phyloP scores from a whole-genome alignment of 768 basidiomycete species.

The Mrakia gelida region DNA sequence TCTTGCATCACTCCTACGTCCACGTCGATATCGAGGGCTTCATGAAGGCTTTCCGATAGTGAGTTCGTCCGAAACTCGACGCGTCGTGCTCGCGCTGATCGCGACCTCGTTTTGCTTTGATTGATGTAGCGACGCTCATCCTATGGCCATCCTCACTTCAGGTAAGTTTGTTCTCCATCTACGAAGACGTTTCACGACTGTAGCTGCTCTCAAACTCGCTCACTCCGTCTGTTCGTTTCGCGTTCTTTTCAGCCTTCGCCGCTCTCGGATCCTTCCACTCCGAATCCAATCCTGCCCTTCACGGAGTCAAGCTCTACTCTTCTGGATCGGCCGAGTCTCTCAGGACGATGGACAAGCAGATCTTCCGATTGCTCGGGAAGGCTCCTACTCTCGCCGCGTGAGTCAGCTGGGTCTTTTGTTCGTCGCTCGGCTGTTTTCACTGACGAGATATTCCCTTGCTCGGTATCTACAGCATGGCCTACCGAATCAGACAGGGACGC shows the following conservation, averaged over 20 bases:
- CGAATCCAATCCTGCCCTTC: slow-evolving; percentile 71
- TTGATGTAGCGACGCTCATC: slow-evolving; percentile 21
- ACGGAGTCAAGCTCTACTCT: slow-evolving; percentile 53
- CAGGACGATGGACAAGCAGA: slow-evolving; percentile 84
- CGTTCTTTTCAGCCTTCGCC: slow-evolving; percentile 56
- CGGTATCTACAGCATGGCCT: slow-evolving; percentile 65
- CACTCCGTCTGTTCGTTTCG: no score
- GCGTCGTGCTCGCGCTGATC: background rate
- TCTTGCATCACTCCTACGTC: slow-evolving; percentile 80
- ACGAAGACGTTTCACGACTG: background rate
- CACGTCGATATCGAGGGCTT: slow-evolving; percentile 61
- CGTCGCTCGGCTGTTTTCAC: background rate
- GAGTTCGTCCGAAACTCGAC: background rate
- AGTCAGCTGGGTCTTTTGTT: background rate
- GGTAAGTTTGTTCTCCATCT: background rate
- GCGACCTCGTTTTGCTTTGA: background rate
- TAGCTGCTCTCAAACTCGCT: background rate
- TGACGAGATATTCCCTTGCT: background rate
- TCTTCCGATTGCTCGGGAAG: slow-evolving; percentile 28
- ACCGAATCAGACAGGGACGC: slow-evolving; percentile 83
- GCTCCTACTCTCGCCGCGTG: slow-evolving; percentile 30
- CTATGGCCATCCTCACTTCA: slow-evolving; percentile 21
- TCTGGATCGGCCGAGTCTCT: slow-evolving; percentile 43
- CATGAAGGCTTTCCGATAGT: slow-evolving; percentile 25
- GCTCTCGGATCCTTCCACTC: slow-evolving; percentile 66